Evolutionary conservation across 257 asterid species (phyloP), one percentile per base, ranked within the genome.

Genomic region (Cynanchum wilfordii): DNA sequence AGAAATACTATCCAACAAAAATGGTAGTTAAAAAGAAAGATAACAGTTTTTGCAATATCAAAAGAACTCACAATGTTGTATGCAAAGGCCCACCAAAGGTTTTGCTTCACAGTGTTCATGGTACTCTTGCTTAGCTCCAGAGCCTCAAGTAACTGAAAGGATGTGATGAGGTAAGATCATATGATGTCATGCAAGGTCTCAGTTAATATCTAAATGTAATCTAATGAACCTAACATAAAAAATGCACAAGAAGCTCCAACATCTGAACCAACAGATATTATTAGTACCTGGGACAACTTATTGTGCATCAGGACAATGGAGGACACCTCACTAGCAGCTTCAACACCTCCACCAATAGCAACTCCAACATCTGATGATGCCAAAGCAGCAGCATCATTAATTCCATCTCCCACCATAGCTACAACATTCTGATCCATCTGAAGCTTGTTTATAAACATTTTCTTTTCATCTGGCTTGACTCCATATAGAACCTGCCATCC

Each of bases 371-470:
- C 96, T 27, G 99, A 87, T 73, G 91, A 81, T 78, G 99, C 98
- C 77, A 95, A 82, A 75, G 99, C 99, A 80, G 99, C 99, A 73
- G 98, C 92, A 77, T 95, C 99, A 80, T 95, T 95, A 68, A 95
- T 92, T 73, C 99, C 99, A 79, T 95, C 99, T 59, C 99, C 99
- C 68, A 95, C 99, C 99, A 95, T 95, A 78, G 99, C 97, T 52
- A 95, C 99, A 80, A 92, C 73, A 60, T 85, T 85, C 78, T 84
- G 86, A 70, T 83, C 86, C 71, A 84, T 80, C 86, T 87, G 92
- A 74, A 95, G 96, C 80, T 71, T 77, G 78, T 80, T 82, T 57
- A 95, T 86, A 76, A 95, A 95, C 77, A 80, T 86, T 84, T 83
- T 92, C 70, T 95, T 95, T 72, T 87, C 87, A 70, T 90, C 96